Conservation (phyloP, 257 asterid species). For the Jacaranda copaia region DNA sequence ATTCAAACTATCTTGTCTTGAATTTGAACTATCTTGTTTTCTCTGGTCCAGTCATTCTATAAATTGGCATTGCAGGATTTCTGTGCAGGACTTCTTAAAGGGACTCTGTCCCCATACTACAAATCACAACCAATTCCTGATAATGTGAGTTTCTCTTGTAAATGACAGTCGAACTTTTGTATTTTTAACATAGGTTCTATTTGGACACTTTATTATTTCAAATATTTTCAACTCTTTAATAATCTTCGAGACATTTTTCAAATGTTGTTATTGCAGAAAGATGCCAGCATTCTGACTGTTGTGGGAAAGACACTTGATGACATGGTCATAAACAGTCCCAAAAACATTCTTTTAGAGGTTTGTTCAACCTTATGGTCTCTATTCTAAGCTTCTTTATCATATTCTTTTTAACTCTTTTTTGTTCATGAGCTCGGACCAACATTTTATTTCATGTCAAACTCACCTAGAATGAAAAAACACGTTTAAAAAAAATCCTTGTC, state of each 20-base stretch:
- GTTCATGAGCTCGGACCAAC: background rate
- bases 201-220: background rate
- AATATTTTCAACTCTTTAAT: background rate
- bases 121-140: slow-evolving; percentile 84
- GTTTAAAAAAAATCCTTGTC: background rate
- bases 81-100: slow-evolving; percentile 63
- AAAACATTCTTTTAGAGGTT: slow-evolving; percentile 85
- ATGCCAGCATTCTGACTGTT: slow-evolving; percentile 61
- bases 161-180: background rate
- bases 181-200: background rate
- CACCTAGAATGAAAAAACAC: background rate
- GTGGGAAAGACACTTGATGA: slow-evolving; percentile 93
- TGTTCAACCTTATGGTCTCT: slow-evolving; percentile 26
- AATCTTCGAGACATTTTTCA: slow-evolving; percentile 21
- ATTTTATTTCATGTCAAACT: background rate
- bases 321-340: slow-evolving; percentile 62
- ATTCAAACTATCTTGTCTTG: slow-evolving; percentile 29
- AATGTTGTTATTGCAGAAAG: slow-evolving; percentile 61
- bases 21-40: slow-evolving; percentile 24
- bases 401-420: background rate
- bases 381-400: background rate
- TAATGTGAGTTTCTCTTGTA: slow-evolving; percentile 62
- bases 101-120: slow-evolving; percentile 69
- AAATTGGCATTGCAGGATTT: slow-evolving; percentile 68
- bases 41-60: slow-evolving; percentile 11